Conservation (phyloP, 345 rosid species). For the Geranium brycei region DNA sequence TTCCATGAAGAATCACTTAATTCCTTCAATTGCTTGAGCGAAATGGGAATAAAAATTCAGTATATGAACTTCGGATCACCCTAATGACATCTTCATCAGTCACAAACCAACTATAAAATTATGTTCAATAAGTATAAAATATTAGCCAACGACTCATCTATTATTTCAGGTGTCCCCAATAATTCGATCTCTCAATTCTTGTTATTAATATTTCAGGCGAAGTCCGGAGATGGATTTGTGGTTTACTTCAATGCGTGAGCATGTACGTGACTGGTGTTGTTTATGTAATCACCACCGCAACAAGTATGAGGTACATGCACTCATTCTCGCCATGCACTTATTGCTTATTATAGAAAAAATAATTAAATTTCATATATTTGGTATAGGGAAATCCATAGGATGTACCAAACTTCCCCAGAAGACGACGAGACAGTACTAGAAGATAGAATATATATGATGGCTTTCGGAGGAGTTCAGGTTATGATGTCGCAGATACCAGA, state of each 20-base stretch:
- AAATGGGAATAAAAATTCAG: too few species aligned
- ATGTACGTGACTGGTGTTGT: constrained; percentile 39
- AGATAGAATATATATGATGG: constrained; percentile 25
- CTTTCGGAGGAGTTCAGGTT: constrained; percentile 38
- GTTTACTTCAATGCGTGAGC: constrained; percentile 36
- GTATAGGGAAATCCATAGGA: constrained; percentile 32
- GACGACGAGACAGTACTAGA: neutral
- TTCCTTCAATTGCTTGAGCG: too few species aligned
- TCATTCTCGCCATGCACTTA: too few species aligned
- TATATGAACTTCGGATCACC: too few species aligned
- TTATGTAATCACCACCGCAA: constrained; percentile 52
- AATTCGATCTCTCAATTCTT: neutral
- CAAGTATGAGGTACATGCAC: constrained; percentile 40
- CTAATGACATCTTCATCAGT: too few species aligned
- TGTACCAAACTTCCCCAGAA: neutral
- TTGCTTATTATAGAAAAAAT: too few species aligned
- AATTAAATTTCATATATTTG: neutral
- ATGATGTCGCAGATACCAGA: constrained; percentile 41
- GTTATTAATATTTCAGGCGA: constrained; percentile 25
- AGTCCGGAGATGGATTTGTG: constrained; percentile 41
- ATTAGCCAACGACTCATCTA: too few species aligned
- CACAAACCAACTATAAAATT: too few species aligned
- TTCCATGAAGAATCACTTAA: too few species aligned
- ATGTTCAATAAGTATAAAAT: too few species aligned
- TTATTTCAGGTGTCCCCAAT: too few species aligned